These are phyloP conservation scores for Plenodomus biglobosus DNA, from an alignment of 2,329 filamentous ascomycete genomes.

Conservation along the genomic window DNA sequence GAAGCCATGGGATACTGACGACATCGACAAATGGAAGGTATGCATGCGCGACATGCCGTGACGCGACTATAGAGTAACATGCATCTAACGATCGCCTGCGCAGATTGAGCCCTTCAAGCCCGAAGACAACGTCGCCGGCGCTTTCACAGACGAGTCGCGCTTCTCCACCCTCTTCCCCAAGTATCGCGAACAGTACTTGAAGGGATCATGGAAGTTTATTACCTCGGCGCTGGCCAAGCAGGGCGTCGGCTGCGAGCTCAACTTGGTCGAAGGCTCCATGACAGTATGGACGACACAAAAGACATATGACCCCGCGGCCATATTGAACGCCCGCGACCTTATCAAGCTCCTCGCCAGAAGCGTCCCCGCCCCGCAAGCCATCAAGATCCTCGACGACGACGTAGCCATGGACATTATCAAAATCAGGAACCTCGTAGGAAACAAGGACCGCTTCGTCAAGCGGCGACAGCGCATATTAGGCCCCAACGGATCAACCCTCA, in stretches of 20 bases:
- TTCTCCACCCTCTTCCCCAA: constrained; percentile 89
- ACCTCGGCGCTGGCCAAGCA: constrained; percentile 83
- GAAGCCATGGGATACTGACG: constrained; percentile 78
- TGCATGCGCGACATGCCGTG: constrained; percentile 2
- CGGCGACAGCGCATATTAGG: constrained; percentile 89
- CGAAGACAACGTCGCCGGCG: constrained; percentile 80
- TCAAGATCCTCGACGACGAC: constrained; percentile 92
- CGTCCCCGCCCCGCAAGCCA: constrained; percentile 86
- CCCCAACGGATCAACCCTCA: constrained; percentile 86
- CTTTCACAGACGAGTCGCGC: constrained; percentile 89
- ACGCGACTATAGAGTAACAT: not conserved
- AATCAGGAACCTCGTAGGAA: constrained; percentile 84
- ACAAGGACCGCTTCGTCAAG: constrained; percentile 96
- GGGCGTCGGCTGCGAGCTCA: constrained; percentile 87
- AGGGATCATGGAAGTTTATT: constrained; percentile 88
- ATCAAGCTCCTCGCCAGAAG: constrained; percentile 84
- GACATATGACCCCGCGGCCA: constrained; percentile 87
- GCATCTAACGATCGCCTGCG: constrained; percentile 3
- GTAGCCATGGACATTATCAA: constrained; percentile 95
- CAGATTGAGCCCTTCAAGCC: constrained; percentile 80
- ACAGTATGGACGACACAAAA: constrained; percentile 92
- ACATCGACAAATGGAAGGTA: constrained; percentile 95
- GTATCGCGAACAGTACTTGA: constrained; percentile 92
- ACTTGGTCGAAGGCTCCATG: constrained; percentile 95
- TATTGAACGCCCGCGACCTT: constrained; percentile 89